Base-by-base conservation (phyloP, 225 moss, liverwort and hornwort species). In the Ulota crispa region DNA sequence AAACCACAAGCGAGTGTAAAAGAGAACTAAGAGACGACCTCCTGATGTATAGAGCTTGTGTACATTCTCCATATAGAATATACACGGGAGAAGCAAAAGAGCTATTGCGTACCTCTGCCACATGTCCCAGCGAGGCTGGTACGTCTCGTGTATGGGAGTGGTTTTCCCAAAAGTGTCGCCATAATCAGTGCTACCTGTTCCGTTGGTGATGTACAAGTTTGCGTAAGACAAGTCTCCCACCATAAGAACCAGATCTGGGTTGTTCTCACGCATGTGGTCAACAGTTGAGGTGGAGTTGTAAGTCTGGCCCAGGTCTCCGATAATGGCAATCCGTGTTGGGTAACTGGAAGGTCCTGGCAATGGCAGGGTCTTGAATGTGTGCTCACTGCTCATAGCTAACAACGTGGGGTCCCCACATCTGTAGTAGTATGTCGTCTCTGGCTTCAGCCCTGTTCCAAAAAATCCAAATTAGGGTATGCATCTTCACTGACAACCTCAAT, bases 61-160 rank as follows among this genome's bases (percentile, higher is more conserved):
- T 24, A 24, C 24, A 57, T 57, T 57, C 57, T 57, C 57, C 11
- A 11, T 11, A 24, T 57, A 57, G 11, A 24, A 57, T 4, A 57
- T 57, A 55, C 55, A n/a, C 57, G 24, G 57, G 10, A 57, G 24
- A 24, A 57, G 57, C 24, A 57, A 11, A 55, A 11, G 57, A 57
- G 24, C 57, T 11, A 24, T 24, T 24, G 24, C 57, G n/a, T n/a
- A 57, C 95, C 95, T 90, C 80, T 92, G 92, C 95, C 95, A 95
- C 81, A 92, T 84, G 78, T 95, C 95, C 95, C 93, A 95, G 64
- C 91, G 86, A 71, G 95, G 95, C 84, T 93, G 93, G 68, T 95
- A 95, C 2, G 93, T 93, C 87, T 95, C 92, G 36, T 92, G 95
- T 30, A 89, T 89, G 34, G 95, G 95, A 70, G 95, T 89, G 61